These are phyloP conservation scores for Podaxis mareebaensis DNA, from an alignment of 768 basidiomycete species.

Conservation along the genomic window DNA sequence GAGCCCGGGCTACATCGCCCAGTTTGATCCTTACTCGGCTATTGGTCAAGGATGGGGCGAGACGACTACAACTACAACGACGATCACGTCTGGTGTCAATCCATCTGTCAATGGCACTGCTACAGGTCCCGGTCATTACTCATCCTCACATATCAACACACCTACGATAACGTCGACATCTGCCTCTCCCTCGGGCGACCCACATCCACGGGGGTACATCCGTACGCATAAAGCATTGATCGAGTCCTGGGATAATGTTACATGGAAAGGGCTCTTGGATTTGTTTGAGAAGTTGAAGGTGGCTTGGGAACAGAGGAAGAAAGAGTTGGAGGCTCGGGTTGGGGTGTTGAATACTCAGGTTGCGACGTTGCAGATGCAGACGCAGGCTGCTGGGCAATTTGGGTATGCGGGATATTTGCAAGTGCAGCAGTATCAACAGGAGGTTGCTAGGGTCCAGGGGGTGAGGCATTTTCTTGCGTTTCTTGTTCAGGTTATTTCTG, in stretches of 20 bases:
- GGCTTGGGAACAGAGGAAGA: slow-evolving; percentile 64
- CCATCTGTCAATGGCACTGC: slow-evolving; percentile 13
- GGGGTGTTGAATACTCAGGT: slow-evolving; percentile 35
- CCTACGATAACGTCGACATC: slow-evolving; percentile 19
- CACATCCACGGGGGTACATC: slow-evolving; percentile 71
- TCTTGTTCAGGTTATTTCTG: slow-evolving; percentile 7
- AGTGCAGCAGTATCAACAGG: slow-evolving; percentile 48
- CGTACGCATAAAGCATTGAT: slow-evolving; percentile 65
- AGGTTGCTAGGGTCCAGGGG: slow-evolving; percentile 57
- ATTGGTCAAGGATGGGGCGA: slow-evolving; percentile 45
- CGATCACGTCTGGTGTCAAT: slow-evolving; percentile 20
- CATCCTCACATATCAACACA: slow-evolving; percentile 9
- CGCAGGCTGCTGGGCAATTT: slow-evolving; percentile 25
- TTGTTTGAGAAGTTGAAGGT: slow-evolving; percentile 65
- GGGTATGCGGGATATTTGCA: slow-evolving; percentile 44
- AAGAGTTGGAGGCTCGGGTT: slow-evolving; percentile 50
- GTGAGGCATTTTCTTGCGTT: slow-evolving; percentile 36
- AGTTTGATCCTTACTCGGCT: slow-evolving; percentile 55
- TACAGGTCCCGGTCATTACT: slow-evolving; percentile 16
- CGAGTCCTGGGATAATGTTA: slow-evolving; percentile 67
- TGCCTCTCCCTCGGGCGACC: slow-evolving; percentile 36
- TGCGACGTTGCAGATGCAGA: slow-evolving; percentile 40
- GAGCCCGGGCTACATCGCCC: slow-evolving; percentile 46
- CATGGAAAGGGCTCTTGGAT: slow-evolving; percentile 71
- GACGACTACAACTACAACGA: slow-evolving; percentile 19